These are phyloP conservation scores for Tolypocladium endophyticum DNA, from an alignment of 2,329 filamentous ascomycete species.

Conservation along the genomic window DNA sequence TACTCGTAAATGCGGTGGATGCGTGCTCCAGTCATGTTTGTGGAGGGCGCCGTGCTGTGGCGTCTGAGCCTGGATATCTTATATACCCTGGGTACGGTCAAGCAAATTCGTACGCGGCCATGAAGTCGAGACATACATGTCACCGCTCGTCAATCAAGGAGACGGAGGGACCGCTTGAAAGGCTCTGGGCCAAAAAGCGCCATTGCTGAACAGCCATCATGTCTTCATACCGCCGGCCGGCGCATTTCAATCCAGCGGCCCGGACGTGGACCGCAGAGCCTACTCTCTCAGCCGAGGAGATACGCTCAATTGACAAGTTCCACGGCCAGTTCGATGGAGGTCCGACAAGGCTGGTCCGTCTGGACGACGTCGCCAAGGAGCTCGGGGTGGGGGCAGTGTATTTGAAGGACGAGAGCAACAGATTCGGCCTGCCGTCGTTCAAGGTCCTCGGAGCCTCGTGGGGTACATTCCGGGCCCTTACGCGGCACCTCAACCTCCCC, in stretches of 20 bases:
- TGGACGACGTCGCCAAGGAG: slow-evolving; percentile 44
- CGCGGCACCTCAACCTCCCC: slow-evolving; percentile 30
- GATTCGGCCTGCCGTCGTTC: slow-evolving; percentile 62
- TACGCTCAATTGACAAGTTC: slow-evolving; percentile 4
- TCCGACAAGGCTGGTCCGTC: slow-evolving; percentile 38
- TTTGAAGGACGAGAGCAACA: slow-evolving; percentile 60
- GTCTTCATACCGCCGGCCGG: slow-evolving; percentile 4
- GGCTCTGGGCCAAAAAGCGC: neutral
- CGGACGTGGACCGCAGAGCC: slow-evolving; percentile 3
- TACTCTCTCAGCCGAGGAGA: neutral
- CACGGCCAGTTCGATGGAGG: slow-evolving; percentile 24
- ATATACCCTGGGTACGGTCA: too few species aligned
- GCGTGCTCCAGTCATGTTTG: neutral
- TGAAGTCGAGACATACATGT: neutral
- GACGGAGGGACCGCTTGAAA: neutral
- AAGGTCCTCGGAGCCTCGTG: slow-evolving; percentile 75
- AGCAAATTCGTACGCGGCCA: too few species aligned
- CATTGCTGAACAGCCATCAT: neutral
- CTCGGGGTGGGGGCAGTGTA: slow-evolving; percentile 48
- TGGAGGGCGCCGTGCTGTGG: neutral
- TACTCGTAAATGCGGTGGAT: neutral
- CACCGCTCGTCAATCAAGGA: neutral
- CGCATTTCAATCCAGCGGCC: slow-evolving; percentile 7
- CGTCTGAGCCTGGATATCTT: neutral
- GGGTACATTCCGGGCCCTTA: slow-evolving; percentile 52